Evolutionary conservation across 192 early-diverging fungal genomes (phyloP).

Genomic region (Mortierella claussenii): DNA sequence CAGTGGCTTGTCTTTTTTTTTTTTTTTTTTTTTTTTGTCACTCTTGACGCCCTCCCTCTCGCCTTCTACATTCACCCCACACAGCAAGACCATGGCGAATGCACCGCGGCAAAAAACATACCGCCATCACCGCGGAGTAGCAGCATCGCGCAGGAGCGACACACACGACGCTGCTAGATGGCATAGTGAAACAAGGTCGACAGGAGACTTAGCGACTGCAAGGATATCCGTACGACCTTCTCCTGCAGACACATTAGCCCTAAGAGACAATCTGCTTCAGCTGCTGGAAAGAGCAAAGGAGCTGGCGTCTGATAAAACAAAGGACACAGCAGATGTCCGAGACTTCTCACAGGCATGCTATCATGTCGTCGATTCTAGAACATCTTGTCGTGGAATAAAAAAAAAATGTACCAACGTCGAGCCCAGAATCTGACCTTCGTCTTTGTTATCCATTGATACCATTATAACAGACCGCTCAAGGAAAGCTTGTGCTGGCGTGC

Average conservation of each 20-base stretch:
- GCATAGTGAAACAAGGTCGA: not conserved
- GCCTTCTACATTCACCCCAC: too few species aligned
- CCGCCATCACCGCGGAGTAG: conserved; percentile 19
- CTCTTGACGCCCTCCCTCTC: too few species aligned
- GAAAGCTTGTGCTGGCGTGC: conserved; percentile 19
- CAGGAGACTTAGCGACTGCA: not conserved
- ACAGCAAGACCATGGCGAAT: conserved; percentile 16
- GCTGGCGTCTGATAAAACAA: not conserved
- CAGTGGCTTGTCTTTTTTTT: conserved; percentile 1
- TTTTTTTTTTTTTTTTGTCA: not conserved
- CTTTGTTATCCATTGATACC: too few species aligned
- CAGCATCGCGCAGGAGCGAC: not conserved
- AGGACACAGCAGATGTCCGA: not conserved
- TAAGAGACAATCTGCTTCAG: conserved; percentile 4
- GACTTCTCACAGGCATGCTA: conserved; percentile 18
- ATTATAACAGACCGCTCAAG: conserved; percentile 14
- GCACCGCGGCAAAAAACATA: conserved; percentile 28
- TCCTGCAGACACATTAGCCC: not conserved
- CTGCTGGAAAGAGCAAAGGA: conserved; percentile 17
- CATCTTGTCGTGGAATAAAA: too few species aligned
- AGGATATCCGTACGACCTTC: not conserved
- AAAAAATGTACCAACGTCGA: too few species aligned
- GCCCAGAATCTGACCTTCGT: not conserved
- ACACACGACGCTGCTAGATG: not conserved
- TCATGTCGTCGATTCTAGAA: too few species aligned